A percentile compares a stretch with the other conserved stretches of the same genome.
Conservation (phyloP, 2,329 filamentous ascomycete species). For the Neonectria faginata region DNA sequence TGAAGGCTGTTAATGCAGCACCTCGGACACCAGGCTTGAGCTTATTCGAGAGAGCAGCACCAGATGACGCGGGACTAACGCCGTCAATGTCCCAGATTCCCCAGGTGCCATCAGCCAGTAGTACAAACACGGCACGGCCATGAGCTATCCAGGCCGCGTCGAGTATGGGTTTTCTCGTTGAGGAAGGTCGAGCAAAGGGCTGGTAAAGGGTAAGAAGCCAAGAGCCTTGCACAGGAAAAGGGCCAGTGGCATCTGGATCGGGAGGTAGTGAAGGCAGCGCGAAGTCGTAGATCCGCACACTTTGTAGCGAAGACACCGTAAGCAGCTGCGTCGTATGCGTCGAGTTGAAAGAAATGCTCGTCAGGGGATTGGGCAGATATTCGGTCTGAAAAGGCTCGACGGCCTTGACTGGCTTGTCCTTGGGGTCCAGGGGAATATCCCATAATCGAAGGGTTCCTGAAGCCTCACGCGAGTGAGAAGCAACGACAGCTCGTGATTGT, state of each 20-base stretch:
- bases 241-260: constrained; percentile 63
- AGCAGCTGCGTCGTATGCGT: constrained; percentile 69
- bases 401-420: constrained; percentile 45
- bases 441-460: constrained; percentile 69
- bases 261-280: constrained; percentile 63
- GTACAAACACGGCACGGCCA: constrained; percentile 68
- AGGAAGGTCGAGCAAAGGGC: constrained; percentile 62
- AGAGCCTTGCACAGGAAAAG: constrained; percentile 69
- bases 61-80: constrained; percentile 58
- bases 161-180: constrained; percentile 69
- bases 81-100: constrained; percentile 76
- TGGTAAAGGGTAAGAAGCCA: constrained; percentile 74
- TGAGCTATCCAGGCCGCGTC: constrained; percentile 72
- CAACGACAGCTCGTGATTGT: constrained; percentile 63
- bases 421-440: constrained; percentile 64
- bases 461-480: constrained; percentile 69
- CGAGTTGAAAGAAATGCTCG: constrained; percentile 70
- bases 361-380: constrained; percentile 66
- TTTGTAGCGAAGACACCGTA: constrained; percentile 65
- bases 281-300: constrained; percentile 73
- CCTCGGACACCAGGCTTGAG: constrained; percentile 65
- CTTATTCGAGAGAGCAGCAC: constrained; percentile 61
- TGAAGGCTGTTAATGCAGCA: constrained; percentile 69
- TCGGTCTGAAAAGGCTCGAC: constrained; percentile 70
- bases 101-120: constrained; percentile 74